Base-by-base conservation (phyloP, 148 eudicot species). In the Camellia granthamiana region DNA sequence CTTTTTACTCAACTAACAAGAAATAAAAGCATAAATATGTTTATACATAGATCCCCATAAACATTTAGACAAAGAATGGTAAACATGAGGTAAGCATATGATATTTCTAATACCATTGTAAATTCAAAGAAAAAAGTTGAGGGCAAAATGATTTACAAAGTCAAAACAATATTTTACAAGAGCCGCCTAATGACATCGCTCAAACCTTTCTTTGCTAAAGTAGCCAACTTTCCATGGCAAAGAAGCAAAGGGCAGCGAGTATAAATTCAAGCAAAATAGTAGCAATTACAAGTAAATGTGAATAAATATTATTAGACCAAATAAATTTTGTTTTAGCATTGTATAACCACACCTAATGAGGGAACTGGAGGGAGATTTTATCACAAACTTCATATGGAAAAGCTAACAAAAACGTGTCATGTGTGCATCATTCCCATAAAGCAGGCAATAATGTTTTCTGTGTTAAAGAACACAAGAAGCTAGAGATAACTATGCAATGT, bases 1-100 rank as follows among this genome's bases (percentile, higher is more conserved):
- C 44, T 30, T 82, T 19, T 61, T 54, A 19, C 61, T 60, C 52
- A 49, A 38, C 38, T 30, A 70, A 46, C 62, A 65, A 51, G 59
- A 69, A 76, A 43, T 43, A 59, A 52, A 74, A 74, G 82, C 76
- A 66, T 66, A 68, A 23, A 76, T 69, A 59, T 15, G 55, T 42
- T 11, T 47, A 49, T 4, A 21, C 69, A 49, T 56, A 77, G n/a
- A n/a, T 23, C 46, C 78, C 75, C 86, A 77, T 82, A 61, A 77
- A 71, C 21, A 77, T 70, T 61, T 75, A 80, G 66, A 46, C 3
- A 71, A 74, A 64, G 58, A 55, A 18, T 56, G 52, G 42, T 4
- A 42, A 19, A 9, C 47, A 38, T 56, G 21, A 74, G 42, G 23
- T 23, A 23, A 0, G 30, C 30, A 23, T 23, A 41, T 55, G 77